These are phyloP conservation scores for Phytophthora gonapodyides DNA, from an alignment of 352 stramenopile species.

Conservation along the genomic window DNA sequence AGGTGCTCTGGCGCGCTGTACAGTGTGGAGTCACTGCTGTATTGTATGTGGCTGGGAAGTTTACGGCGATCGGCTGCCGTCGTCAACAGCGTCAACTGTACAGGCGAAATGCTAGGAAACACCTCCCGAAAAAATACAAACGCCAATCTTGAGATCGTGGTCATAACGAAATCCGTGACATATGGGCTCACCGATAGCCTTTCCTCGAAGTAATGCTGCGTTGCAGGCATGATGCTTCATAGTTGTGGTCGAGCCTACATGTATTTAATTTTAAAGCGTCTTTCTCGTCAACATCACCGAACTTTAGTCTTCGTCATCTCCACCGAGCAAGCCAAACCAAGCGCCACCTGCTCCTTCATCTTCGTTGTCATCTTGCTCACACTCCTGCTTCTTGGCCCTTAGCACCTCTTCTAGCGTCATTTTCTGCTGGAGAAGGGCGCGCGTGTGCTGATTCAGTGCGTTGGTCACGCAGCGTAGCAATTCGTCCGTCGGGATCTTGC, in stretches of 20 bases:
- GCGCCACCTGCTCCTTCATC: conserved; percentile 9
- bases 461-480: conserved; percentile 45
- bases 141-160: too few relatives aligned
- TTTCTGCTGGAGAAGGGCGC: conserved; percentile 38
- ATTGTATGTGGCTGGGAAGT: too few relatives aligned
- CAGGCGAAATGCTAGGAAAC: too few relatives aligned
- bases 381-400: conserved; percentile 14
- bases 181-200: too few relatives aligned
- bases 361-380: not conserved
- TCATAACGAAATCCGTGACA: too few relatives aligned
- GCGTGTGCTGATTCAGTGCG: conserved; percentile 29
- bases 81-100: too few relatives aligned
- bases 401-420: conserved; percentile 35
- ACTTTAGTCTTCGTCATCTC: conserved; percentile 20
- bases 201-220: too few relatives aligned
- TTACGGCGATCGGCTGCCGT: too few relatives aligned
- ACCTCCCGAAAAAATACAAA: too few relatives aligned
- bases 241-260: not conserved
- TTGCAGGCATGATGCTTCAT: not conserved
- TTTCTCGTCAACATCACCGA: not conserved
- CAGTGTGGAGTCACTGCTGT: too few relatives aligned
- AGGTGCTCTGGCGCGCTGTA: too few relatives aligned
- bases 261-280: not conserved
- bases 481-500: conserved; percentile 29
- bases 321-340: conserved; percentile 32